phyloP scores from a whole-genome alignment of 192 early-diverging fungal species.

The Mortierella hygrophila region DNA sequence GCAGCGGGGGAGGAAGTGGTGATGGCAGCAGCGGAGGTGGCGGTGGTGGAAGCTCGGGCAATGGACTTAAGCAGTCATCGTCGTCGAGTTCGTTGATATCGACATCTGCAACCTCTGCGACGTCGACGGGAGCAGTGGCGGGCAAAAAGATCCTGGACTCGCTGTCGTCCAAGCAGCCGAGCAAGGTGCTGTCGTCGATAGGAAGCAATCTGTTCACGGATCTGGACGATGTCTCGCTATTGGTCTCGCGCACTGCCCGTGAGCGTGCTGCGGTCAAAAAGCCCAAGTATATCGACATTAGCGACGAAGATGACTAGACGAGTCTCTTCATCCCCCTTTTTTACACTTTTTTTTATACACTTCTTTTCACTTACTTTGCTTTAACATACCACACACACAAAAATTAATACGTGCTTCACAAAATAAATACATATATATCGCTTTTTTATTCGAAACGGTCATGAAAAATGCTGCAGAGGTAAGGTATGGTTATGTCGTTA shows the following conservation, averaged over 20 bases:
- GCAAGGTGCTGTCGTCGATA: neutral
- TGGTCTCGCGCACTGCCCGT: slow-evolving; percentile 16
- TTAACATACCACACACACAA: no score
- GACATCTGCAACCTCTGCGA: slow-evolving; percentile 17
- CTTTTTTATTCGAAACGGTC: no score
- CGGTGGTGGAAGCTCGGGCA: slow-evolving; percentile 8
- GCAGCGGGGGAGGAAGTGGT: neutral
- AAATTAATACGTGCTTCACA: no score
- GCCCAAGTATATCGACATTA: slow-evolving; percentile 52
- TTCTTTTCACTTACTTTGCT: no score
- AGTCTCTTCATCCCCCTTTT: neutral
- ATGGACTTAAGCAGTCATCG: neutral
- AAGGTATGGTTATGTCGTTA: neutral
- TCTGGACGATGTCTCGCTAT: slow-evolving; percentile 31
- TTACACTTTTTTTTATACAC: neutral
- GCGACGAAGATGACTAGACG: slow-evolving; percentile 26
- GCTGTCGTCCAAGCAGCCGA: slow-evolving; percentile 10
- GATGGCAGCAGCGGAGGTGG: neutral
- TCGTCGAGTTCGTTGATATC: neutral
- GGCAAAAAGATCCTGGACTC: slow-evolving; percentile 31
- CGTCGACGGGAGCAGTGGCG: slow-evolving; percentile 31
- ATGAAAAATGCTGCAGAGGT: neutral
- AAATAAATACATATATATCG: no score
- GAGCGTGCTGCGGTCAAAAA: slow-evolving; percentile 25
- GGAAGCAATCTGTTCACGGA: slow-evolving; percentile 30